Percentiles rank a stretch among this genome's conserved stretches.
phyloP scores from a whole-genome alignment of 1,284 basidiomycete species.

The Waitea zeae region DNA sequence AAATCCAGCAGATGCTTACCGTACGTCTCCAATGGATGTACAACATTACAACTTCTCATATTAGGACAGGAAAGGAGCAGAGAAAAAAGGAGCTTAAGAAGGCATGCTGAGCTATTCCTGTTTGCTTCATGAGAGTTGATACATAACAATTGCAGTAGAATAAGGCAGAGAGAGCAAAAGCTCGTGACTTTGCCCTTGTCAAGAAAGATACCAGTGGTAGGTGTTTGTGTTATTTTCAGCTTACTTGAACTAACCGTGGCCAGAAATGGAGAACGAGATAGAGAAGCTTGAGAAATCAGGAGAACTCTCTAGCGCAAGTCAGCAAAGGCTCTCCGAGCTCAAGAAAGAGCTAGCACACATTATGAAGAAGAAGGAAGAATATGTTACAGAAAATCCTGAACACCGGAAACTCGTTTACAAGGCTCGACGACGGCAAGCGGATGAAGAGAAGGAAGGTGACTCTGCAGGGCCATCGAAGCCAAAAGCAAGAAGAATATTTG shows the following conservation, averaged over 20 bases:
- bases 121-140: too few species aligned
- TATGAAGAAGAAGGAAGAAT: conserved; percentile 75
- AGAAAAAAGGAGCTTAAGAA: conserved; percentile 85
- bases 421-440: too few species aligned
- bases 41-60: conserved; percentile 5
- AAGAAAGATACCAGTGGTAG: conserved; percentile 77
- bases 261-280: conserved; percentile 60
- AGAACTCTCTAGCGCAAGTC: conserved; percentile 28
- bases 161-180: conserved; percentile 63
- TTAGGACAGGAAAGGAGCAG: conserved; percentile 56
- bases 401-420: conserved; percentile 64
- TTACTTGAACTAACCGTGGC: neutral
- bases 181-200: conserved; percentile 66
- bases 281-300: conserved; percentile 33
- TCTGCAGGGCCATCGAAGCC: conserved; percentile 15
- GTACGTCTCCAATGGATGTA: conserved; percentile 22
- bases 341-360: conserved; percentile 68
- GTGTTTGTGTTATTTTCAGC: conserved; percentile 6
- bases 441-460: conserved; percentile 28
- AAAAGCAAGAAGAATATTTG: conserved; percentile 50
- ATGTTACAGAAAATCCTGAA: conserved; percentile 83
- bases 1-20: conserved; percentile 76
- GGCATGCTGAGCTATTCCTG: too few species aligned
- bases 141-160: conserved; percentile 70
- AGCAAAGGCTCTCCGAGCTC: conserved; percentile 40